Conservation (phyloP, 169 alveolate species). For the Miamiensis avidus region DNA sequence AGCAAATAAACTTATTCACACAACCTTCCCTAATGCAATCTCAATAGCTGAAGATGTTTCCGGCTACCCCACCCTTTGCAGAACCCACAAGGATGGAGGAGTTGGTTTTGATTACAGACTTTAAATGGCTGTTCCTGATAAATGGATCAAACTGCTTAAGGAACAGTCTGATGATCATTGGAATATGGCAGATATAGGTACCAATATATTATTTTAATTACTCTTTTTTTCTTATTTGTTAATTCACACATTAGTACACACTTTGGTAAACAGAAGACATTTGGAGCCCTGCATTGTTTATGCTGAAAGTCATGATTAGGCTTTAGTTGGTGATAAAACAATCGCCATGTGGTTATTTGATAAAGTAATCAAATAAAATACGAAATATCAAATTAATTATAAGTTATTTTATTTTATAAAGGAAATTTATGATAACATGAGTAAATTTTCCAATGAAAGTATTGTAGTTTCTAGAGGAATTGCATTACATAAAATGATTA, state of each 20-base stretch:
- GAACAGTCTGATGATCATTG: slow-evolving; percentile 82
- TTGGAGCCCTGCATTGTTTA: slow-evolving; percentile 80
- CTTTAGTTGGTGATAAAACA: slow-evolving; percentile 87
- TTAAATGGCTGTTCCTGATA: slow-evolving; percentile 85
- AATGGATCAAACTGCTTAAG: slow-evolving; percentile 78
- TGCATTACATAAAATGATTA: slow-evolving; percentile 81
- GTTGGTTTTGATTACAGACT: slow-evolving; percentile 91
- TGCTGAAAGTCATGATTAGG: slow-evolving; percentile 86
- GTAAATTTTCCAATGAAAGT: slow-evolving; percentile 44
- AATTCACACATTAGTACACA: slow-evolving; percentile 14
- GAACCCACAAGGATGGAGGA: slow-evolving; percentile 91
- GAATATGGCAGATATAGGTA: slow-evolving; percentile 70
- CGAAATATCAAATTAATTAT: too few species aligned
- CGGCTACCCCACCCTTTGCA: slow-evolving; percentile 90
- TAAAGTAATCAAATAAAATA: neutral
- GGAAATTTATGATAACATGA: slow-evolving; percentile 79
- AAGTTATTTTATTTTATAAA: neutral
- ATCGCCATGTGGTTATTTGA: slow-evolving; percentile 81
- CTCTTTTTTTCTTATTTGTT: too few species aligned
- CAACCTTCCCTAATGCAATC: slow-evolving; percentile 82
- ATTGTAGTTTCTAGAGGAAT: slow-evolving; percentile 75
- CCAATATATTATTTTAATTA: slow-evolving; percentile 1
- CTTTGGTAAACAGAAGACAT: slow-evolving; percentile 72
- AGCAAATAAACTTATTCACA: slow-evolving; percentile 88
- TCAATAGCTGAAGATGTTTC: slow-evolving; percentile 92